Base-by-base conservation (phyloP, 1,284 basidiomycete species). In the Rhodotorula glutinis region DNA sequence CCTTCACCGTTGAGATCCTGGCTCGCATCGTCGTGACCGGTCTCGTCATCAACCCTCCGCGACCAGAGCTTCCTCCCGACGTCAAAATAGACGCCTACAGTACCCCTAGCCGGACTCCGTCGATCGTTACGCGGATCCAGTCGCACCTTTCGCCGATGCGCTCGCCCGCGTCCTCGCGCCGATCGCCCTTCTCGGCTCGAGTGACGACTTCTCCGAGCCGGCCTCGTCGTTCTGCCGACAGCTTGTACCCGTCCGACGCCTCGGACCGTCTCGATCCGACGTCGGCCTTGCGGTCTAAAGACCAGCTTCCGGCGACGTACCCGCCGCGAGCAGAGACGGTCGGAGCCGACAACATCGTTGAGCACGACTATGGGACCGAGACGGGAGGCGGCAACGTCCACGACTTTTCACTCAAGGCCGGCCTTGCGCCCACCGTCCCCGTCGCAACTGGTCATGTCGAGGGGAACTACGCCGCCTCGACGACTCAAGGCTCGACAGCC, bases 11-110 rank as follows among this genome's bases (percentile, higher is more conserved):
- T 49, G 95, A 98, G 81, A 86, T 90, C 62, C 82, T 90, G 68
- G 91, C 91, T 51, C 87, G 94, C 29, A 93, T 96, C 77, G 85
- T 91, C 75, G 90, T 95, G 33, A 92, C 91, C 17, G 95, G 95
- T 23, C 85, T 98, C 71, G 78, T 98, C 33, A 84, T 97, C 66
- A 93, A 97, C 77, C 92, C 94, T 85, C 43, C 78, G 85, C 9
- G 83, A 80, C 30, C 67, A 3, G n/a, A 54, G 0, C 9, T 30
- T 23, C 61, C 49, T 11, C 17, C 41, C 46, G 30, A 40, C 38
- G 55, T 9, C 17, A 60, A 60, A n/a, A 9, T 47, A 1, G 41
- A 53, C 47, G 41, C 49, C 30, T 47, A 58, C 47, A 29, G 44
- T 2, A 52, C 56, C 17, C 41, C 62, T 16, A 59, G 51, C 17